Conservation (phyloP, 2,329 filamentous ascomycete species). For the Samsoniella hepiali region DNA sequence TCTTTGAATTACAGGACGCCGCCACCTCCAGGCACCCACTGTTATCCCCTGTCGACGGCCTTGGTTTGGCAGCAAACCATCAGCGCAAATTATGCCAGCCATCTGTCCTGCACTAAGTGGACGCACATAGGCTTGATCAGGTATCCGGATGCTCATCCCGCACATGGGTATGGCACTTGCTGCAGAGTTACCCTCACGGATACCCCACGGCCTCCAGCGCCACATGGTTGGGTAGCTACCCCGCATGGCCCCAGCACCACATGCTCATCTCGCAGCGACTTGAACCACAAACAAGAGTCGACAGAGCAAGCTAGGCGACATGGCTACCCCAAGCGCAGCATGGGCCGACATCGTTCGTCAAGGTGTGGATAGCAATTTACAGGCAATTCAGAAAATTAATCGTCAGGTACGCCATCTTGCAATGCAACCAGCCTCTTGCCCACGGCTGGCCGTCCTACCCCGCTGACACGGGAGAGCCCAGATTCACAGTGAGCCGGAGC, state of each 20-base stretch:
- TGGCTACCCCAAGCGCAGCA: not conserved
- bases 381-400: slow-evolving; percentile 9
- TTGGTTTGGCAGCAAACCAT: not conserved
- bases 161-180: not conserved
- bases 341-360: not conserved
- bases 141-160: not conserved
- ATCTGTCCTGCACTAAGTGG: not conserved
- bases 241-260: not conserved
- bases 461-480: not conserved
- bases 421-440: not conserved
- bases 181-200: not conserved
- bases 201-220: not conserved
- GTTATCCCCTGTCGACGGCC: not conserved
- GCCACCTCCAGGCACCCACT: not conserved
- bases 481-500: slow-evolving; percentile 29
- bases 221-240: not conserved
- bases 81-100: not conserved
- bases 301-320: not conserved
- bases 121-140: too few relatives aligned
- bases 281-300: not conserved
- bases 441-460: not conserved
- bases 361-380: not conserved
- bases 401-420: not conserved
- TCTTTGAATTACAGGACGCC: not conserved
- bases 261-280: not conserved